These are phyloP conservation scores for Ceratobasidium papillatum DNA, from an alignment of 1,284 basidiomycete species.

Conservation along the genomic window DNA sequence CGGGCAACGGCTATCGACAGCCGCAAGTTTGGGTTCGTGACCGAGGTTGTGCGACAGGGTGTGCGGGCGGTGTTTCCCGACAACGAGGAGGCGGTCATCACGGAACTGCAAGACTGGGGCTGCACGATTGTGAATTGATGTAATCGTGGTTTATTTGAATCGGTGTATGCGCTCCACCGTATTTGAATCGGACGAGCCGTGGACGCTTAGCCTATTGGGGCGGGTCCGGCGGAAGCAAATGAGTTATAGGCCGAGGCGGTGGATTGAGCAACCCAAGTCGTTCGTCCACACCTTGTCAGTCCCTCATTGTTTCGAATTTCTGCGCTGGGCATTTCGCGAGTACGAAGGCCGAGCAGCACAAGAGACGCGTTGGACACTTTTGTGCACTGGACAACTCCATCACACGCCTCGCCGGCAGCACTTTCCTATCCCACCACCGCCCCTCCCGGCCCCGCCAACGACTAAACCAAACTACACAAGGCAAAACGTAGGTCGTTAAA, in stretches of 20 bases:
- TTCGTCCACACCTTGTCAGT: slow-evolving; percentile 37
- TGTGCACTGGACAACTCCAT: slow-evolving; percentile 24
- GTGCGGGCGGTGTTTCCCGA: slow-evolving; percentile 43
- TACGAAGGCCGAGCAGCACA: slow-evolving; percentile 29
- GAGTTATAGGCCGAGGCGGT: slow-evolving; percentile 20
- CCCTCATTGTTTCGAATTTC: slow-evolving; percentile 42
- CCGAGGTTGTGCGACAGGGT: slow-evolving; percentile 46
- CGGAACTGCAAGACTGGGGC: slow-evolving; percentile 43
- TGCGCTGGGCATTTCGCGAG: slow-evolving; percentile 38
- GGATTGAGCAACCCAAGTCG: slow-evolving; percentile 24
- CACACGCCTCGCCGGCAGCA: slow-evolving; percentile 58
- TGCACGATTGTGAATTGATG: slow-evolving; percentile 26
- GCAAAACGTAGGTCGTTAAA: not conserved
- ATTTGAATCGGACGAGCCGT: slow-evolving; percentile 20
- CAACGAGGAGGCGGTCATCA: slow-evolving; percentile 40
- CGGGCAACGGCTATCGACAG: slow-evolving; percentile 57
- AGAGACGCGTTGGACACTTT: slow-evolving; percentile 38
- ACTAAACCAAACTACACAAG: slow-evolving; percentile 13
- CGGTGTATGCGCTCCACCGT: slow-evolving; percentile 25
- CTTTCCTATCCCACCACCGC: slow-evolving; percentile 58
- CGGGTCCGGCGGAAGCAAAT: slow-evolving; percentile 41
- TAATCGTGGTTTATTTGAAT: not conserved
- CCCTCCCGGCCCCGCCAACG: slow-evolving; percentile 36
- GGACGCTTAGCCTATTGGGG: slow-evolving; percentile 34
- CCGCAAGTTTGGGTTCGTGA: slow-evolving; percentile 56